Conservation (phyloP, 345 rosid genomes). For the Angophora floribunda region DNA sequence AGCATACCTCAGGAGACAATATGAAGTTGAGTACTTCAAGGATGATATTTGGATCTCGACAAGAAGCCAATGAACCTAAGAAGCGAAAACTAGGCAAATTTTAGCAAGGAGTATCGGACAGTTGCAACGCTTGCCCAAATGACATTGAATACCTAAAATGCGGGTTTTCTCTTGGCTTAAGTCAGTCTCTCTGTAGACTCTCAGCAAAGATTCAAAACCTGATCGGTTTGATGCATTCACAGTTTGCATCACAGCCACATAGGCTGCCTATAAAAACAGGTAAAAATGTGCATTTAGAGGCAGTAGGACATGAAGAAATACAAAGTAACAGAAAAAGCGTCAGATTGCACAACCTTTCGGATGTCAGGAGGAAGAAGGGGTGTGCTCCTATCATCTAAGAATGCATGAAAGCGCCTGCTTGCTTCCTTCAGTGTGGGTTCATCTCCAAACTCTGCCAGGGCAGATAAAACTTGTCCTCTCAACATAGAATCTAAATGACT, state of each 20-base stretch:
- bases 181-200: conserved; percentile 87
- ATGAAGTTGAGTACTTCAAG: conserved; percentile 69
- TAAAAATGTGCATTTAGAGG: neutral
- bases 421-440: conserved; percentile 65
- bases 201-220: conserved; percentile 70
- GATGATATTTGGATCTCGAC: conserved; percentile 51
- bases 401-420: conserved; percentile 57
- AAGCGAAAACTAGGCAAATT: neutral
- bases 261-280: conserved; percentile 62
- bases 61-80: conserved; percentile 68
- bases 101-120: neutral
- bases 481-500: conserved; percentile 87
- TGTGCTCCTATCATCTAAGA: conserved; percentile 68
- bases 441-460: conserved; percentile 68
- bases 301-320: neutral
- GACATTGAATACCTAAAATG: conserved; percentile 44
- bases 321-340: neutral
- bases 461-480: conserved; percentile 88
- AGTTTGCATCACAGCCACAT: conserved; percentile 78
- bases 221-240: conserved; percentile 49
- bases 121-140: neutral
- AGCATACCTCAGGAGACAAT: conserved; percentile 65
- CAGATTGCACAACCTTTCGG: conserved; percentile 47
- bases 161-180: conserved; percentile 96
- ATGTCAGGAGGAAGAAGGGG: conserved; percentile 80